Conservation (phyloP, 2,329 filamentous ascomycete species). For the Sporothrix euskadiensis region DNA sequence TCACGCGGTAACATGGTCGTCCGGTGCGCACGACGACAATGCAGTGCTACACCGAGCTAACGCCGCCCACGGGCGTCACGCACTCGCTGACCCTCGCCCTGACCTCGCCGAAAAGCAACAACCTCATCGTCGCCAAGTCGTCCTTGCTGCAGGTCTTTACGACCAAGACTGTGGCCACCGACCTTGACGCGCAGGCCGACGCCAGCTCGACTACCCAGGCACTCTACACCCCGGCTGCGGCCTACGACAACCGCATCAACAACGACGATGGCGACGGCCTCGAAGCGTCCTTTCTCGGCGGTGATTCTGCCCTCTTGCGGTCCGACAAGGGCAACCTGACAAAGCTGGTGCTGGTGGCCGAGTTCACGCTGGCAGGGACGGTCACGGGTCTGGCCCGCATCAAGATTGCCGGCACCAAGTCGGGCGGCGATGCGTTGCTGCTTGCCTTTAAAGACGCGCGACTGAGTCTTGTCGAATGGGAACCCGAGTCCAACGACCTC, state of each 20-base stretch:
- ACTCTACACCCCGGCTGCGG: slow-evolving; percentile 34
- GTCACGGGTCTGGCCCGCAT: slow-evolving; percentile 80
- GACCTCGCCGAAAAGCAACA: slow-evolving; percentile 70
- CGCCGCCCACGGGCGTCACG: slow-evolving; percentile 90
- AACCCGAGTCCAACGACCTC: slow-evolving; percentile 74
- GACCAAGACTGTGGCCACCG: slow-evolving; percentile 65
- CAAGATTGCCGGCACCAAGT: slow-evolving; percentile 69
- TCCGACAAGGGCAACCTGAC: slow-evolving; percentile 66
- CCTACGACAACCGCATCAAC: slow-evolving; percentile 35
- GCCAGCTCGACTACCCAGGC: slow-evolving; percentile 40
- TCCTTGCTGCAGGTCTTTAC: slow-evolving; percentile 91
- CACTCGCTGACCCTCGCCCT: slow-evolving; percentile 81
- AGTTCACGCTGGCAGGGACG: slow-evolving; percentile 81
- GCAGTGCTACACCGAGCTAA: slow-evolving; percentile 97
- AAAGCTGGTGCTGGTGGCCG: slow-evolving; percentile 80
- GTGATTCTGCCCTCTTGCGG: slow-evolving; percentile 61
- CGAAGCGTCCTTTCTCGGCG: slow-evolving; percentile 65
- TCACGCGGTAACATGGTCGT: slow-evolving; percentile 28
- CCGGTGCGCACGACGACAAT: slow-evolving; percentile 51
- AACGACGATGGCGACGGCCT: slow-evolving; percentile 66
- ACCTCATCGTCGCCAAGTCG: slow-evolving; percentile 88
- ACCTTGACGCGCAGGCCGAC: slow-evolving; percentile 53
- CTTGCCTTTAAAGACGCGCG: slow-evolving; percentile 88
- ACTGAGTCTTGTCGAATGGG: slow-evolving; percentile 91
- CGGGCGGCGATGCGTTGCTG: slow-evolving; percentile 80